Evolutionary conservation across 129 eudicot genomes (phyloP), one percentile per base, ranked within the genome.

Genomic region (Cynara cardunculus): DNA sequence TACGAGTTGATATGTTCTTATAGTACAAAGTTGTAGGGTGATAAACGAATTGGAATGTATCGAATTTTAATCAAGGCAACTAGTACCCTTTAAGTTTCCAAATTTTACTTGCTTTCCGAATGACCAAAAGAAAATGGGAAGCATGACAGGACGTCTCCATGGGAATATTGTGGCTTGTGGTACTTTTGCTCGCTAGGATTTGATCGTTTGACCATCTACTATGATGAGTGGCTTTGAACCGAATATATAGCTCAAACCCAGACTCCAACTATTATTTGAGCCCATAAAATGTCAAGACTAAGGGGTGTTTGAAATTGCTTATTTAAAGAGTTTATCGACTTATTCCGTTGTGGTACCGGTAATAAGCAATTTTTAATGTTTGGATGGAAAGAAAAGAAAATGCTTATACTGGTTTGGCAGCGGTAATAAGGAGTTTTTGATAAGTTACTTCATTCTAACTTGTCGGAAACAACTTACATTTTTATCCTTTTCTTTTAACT

Each of bases 81-180:
- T 35, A 49, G 82, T 30, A 49, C 76, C 69, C 69, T 3, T 9
- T 31, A 79, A 24, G 83, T 79, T 79, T 46, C 83, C 69, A 49
- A 27, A 27, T 19, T 11, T 79, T 27, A 49, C 37, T 70, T 70
- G 83, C 70, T 49, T 78, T 74, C 16, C 71, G 35, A 70, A 28
- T 49, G 69, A 76, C 70, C 76, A 30, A 49, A 79, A 70, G 49
- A 69, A 79, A 30, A 13, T 22, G 76, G 53, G 31, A 69, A 56
- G 65, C 44, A 44, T 78, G 76, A 78, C 75, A 41, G 49, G 82
- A 78, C 76, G 44, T 69, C 56, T 44, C 76, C 31, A 28, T 16
- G 37, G 27, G 72, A 19, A 22, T 64, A 39, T 64, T 62, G 64
- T 79, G 82, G 76, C 24, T 2, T 56, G 24, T 18, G 24, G 24